phyloP scores from a whole-genome alignment of 2,329 filamentous ascomycete genomes.

The Samsoniella hepiali region DNA sequence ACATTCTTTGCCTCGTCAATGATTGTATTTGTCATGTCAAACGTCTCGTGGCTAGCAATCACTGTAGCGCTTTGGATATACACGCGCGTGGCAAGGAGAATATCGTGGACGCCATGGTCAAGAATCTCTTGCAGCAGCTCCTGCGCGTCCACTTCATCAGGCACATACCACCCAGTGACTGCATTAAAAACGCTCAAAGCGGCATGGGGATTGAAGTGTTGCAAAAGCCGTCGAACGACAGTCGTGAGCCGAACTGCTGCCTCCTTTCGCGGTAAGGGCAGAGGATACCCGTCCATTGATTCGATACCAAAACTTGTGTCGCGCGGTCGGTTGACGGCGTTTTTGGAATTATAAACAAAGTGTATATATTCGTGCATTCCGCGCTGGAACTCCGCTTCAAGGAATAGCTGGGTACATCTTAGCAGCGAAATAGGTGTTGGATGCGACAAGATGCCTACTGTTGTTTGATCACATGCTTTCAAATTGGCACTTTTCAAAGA shows the following conservation, averaged over 20 bases:
- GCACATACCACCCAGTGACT: neutral
- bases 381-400: conserved; percentile 11
- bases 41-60: neutral
- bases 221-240: neutral
- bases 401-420: neutral
- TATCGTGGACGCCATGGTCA: neutral
- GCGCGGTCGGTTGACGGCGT: neutral
- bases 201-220: neutral
- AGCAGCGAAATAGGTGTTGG: neutral
- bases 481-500: neutral
- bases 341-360: conserved; percentile 4
- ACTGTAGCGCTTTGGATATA: neutral
- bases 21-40: neutral
- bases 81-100: neutral
- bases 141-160: neutral
- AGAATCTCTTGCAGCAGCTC: neutral
- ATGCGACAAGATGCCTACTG: neutral
- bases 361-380: conserved; percentile 5
- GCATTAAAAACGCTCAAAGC: neutral
- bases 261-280: conserved; percentile 2
- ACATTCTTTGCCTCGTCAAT: neutral
- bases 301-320: neutral
- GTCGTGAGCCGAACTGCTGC: neutral
- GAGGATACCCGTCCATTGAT: neutral
- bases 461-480: neutral